Evolutionary conservation across 768 basidiomycete species (phyloP), one percentile per base, ranked within the genome.

Genomic region (Terana coerulea): DNA sequence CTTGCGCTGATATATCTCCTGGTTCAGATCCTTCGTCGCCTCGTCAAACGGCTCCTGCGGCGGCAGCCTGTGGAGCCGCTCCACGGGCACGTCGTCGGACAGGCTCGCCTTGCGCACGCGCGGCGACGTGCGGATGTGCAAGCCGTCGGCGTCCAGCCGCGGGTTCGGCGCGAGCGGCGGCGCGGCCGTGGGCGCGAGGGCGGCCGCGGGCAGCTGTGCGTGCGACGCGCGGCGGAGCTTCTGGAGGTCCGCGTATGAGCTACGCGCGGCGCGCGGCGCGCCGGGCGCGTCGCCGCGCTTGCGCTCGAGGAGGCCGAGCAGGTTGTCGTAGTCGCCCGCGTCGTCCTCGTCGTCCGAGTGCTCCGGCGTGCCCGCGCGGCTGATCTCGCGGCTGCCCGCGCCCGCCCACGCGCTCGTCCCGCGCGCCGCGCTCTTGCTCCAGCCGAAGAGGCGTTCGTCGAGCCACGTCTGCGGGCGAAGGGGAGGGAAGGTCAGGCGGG

Each of bases 321-420:
- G 88, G 67, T 95, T 82, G 65, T 95, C 93, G 65, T 95, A 95
- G 68, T 95, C 93, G 34, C 53, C 53, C 22, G 42, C 19, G 3
- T 91, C 92, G 45, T 91, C 91, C n/a, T n/a, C n/a, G n/a, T n/a
- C n/a, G 59, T 94, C 93, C 12, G 87, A 84, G 41, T 80, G 83
- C 43, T 87, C 84, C 0, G 90, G 89, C 8, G 87, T 88, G 31
- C 72, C 77, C 17, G 83, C 72, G 43, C 84, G 71, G 69, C 80
- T 88, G 64, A 66, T 72, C 62, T 84, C 83, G n/a, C n/a, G n/a
- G n/a, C n/a, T n/a, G 33, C 68, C 71, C 21, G 73, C 72, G 15
- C 81, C 88, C 29, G 81, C 81, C 92, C 91, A 94, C n/a, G 83
- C 90, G 60, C 86, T 91, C n/a, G n/a, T n/a, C n/a, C 91, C 89